Conservation (phyloP, 1,284 basidiomycete genomes). For the Microbotryomycetes sp. region DNA sequence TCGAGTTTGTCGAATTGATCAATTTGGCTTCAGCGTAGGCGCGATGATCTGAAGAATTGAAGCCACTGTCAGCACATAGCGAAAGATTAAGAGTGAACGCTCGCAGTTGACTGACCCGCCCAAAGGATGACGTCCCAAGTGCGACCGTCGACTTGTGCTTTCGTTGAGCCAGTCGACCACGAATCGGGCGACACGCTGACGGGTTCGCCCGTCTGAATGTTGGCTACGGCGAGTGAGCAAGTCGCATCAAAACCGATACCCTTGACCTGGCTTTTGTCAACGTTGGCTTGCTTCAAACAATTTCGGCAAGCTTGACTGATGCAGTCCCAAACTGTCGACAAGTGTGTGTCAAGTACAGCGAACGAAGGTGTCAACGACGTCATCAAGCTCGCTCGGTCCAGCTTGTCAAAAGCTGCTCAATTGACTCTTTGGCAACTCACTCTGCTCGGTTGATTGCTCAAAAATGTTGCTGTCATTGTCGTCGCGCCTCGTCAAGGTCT, state of each 20-base stretch:
- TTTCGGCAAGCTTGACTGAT: slow-evolving; percentile 64
- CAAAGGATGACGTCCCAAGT: slow-evolving; percentile 82
- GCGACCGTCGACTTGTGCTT: slow-evolving; percentile 45
- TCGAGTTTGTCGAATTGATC: slow-evolving; percentile 78
- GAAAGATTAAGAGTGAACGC: neutral
- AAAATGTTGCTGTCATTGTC: slow-evolving; percentile 82
- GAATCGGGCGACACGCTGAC: slow-evolving; percentile 71
- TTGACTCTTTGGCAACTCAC: slow-evolving; percentile 19
- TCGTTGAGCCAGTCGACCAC: slow-evolving; percentile 46
- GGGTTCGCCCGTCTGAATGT: slow-evolving; percentile 60
- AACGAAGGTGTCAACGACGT: neutral
- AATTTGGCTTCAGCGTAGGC: slow-evolving; percentile 83
- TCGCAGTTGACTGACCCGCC: slow-evolving; percentile 49
- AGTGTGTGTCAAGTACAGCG: too few species aligned
- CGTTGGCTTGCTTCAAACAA: slow-evolving; percentile 58
- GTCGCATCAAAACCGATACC: slow-evolving; percentile 96
- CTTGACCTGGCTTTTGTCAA: slow-evolving; percentile 62
- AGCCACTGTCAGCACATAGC: slow-evolving; percentile 31
- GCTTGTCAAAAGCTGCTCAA: neutral
- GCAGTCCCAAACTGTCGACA: slow-evolving; percentile 60
- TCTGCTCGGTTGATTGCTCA: slow-evolving; percentile 64
- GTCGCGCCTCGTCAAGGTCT: slow-evolving; percentile 79
- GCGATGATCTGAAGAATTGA: slow-evolving; percentile 62
- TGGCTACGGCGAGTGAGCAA: slow-evolving; percentile 85
- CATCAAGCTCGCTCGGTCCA: neutral